Evolutionary conservation across 768 basidiomycete genomes (phyloP).

Genomic region (Tricholomella constricta): DNA sequence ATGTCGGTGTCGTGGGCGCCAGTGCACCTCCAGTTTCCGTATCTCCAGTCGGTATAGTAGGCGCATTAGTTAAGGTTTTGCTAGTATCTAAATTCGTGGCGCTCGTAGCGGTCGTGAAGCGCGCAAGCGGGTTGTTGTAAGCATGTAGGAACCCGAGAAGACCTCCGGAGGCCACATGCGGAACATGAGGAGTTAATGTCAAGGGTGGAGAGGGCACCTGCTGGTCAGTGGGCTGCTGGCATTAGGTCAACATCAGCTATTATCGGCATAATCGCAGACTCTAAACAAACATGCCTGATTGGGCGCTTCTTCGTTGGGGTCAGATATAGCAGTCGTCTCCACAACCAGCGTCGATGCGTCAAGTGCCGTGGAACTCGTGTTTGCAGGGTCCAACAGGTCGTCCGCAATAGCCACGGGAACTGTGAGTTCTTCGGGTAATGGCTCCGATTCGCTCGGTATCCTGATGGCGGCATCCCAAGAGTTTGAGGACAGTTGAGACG

Average conservation of each 20-base stretch:
- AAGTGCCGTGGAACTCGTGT: constrained; percentile 17
- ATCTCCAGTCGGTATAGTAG: constrained; percentile 4
- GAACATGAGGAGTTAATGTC: constrained; percentile 19
- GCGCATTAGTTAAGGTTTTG: constrained; percentile 13
- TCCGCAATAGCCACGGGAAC: constrained; percentile 62
- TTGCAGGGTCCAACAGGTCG: constrained; percentile 51
- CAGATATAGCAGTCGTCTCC: constrained; percentile 18
- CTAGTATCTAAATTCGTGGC: constrained; percentile 15
- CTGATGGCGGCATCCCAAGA: constrained; percentile 36
- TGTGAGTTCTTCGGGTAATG: constrained; percentile 61
- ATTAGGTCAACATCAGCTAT: neutral
- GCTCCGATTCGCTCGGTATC: constrained; percentile 56
- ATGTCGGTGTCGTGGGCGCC: constrained; percentile 1
- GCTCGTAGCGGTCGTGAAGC: constrained; percentile 41
- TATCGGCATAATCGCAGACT: constrained; percentile 12
- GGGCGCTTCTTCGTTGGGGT: constrained; percentile 28
- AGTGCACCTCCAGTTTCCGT: neutral
- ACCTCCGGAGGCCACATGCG: constrained; percentile 35
- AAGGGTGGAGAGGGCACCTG: constrained; percentile 11
- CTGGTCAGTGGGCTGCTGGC: constrained; percentile 20
- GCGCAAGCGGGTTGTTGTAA: constrained; percentile 59
- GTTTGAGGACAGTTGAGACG: neutral
- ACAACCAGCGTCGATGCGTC: constrained; percentile 20
- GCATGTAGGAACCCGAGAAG: constrained; percentile 62
- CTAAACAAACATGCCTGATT: constrained; percentile 28